Evolutionary conservation across 345 rosid genomes (phyloP).

Genomic region (Hibiscus tridactylites): DNA sequence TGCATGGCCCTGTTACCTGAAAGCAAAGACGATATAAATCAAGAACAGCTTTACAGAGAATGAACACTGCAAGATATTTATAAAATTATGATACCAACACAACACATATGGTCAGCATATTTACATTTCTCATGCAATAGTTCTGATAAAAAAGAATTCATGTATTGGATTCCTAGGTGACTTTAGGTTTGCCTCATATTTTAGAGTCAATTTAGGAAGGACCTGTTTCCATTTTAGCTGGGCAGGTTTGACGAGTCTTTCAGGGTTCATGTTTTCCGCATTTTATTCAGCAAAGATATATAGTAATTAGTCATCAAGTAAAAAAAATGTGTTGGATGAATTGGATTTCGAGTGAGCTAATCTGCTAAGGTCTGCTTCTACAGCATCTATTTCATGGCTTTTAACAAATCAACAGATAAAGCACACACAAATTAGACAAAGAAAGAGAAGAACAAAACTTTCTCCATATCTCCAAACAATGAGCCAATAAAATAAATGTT

Average conservation of each 20-base stretch:
- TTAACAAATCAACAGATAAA: background rate
- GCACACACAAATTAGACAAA: background rate
- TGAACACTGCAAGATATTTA: background rate
- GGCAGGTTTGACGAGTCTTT: background rate
- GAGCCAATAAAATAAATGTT: background rate
- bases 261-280: background rate
- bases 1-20: conserved; percentile 87
- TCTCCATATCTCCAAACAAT: background rate
- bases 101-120: background rate
- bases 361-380: background rate
- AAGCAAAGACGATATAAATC: conserved; percentile 16
- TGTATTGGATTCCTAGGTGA: background rate
- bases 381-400: background rate
- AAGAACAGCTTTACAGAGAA: conserved; percentile 14
- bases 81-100: background rate
- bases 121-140: background rate
- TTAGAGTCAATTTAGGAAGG: background rate
- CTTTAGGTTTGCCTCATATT: background rate
- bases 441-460: background rate
- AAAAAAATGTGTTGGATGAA: background rate
- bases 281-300: too few species aligned
- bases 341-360: background rate
- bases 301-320: background rate
- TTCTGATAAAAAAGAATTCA: background rate
- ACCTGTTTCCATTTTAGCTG: background rate